phyloP scores from a whole-genome alignment of 352 stramenopile species.

The Plasmopara viticola region DNA sequence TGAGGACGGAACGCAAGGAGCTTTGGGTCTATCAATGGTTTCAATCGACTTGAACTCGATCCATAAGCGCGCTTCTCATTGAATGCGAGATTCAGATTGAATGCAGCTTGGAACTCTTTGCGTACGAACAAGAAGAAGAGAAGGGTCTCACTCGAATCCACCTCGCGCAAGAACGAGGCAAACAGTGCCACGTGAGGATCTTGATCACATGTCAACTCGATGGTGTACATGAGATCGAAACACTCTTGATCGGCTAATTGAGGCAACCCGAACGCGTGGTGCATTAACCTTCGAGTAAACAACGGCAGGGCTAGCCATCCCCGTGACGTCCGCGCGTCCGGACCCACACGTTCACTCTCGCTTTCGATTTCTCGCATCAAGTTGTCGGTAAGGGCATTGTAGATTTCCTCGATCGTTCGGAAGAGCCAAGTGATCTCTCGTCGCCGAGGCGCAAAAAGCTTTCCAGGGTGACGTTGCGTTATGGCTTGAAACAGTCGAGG shows the following conservation, averaged over 20 bases:
- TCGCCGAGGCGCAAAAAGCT: slow-evolving; percentile 19
- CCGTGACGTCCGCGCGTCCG: background rate
- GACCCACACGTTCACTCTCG: background rate
- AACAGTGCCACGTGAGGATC: slow-evolving; percentile 54
- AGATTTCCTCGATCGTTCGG: slow-evolving; percentile 55
- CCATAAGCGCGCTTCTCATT: slow-evolving; percentile 62
- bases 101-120: slow-evolving; percentile 33
- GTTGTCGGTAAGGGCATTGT: slow-evolving; percentile 38
- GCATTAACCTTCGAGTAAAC: slow-evolving; percentile 47
- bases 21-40: slow-evolving; percentile 36
- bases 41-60: slow-evolving; percentile 25
- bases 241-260: slow-evolving; percentile 65
- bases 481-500: slow-evolving; percentile 43
- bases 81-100: slow-evolving; percentile 44
- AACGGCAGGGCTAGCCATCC: slow-evolving; percentile 45
- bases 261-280: slow-evolving; percentile 41
- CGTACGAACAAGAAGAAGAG: slow-evolving; percentile 61
- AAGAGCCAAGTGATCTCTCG: slow-evolving; percentile 63
- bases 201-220: slow-evolving; percentile 37
- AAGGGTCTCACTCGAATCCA: slow-evolving; percentile 57
- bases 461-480: slow-evolving; percentile 5
- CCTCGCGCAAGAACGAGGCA: slow-evolving; percentile 55
- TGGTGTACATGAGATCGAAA: slow-evolving; percentile 64
- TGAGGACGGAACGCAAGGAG: slow-evolving; percentile 33
- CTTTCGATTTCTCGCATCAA: slow-evolving; percentile 9